Conservation (phyloP, 768 basidiomycete genomes). For the Krasilnikovozyma curviuscula region DNA sequence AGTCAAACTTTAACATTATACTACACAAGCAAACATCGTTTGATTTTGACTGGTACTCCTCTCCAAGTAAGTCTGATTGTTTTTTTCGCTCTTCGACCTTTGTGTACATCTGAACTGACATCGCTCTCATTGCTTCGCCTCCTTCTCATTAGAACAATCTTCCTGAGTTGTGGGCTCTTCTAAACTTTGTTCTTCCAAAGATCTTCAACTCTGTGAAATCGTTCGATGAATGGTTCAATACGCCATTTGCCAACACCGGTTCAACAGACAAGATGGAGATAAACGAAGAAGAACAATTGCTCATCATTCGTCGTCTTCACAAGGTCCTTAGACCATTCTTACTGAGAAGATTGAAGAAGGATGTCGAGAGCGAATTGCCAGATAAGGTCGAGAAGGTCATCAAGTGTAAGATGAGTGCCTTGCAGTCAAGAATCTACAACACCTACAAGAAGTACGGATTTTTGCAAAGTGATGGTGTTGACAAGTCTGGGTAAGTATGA, state of each 20-base stretch:
- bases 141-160: constrained; percentile 22
- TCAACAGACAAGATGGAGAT: constrained; percentile 86
- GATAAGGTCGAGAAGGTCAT: constrained; percentile 97
- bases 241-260: constrained; percentile 96
- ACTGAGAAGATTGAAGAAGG: constrained; percentile 78
- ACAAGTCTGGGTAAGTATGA: constrained; percentile 4
- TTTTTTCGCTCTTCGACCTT: constrained; percentile 34
- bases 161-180: constrained; percentile 31
- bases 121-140: neutral
- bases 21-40: constrained; percentile 79
- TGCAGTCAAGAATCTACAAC: constrained; percentile 83
- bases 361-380: constrained; percentile 84
- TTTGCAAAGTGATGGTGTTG: constrained; percentile 40
- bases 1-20: constrained; percentile 74
- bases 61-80: constrained; percentile 35
- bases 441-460: constrained; percentile 98
- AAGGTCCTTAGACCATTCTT: constrained; percentile 92
- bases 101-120: neutral
- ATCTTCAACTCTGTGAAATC: constrained; percentile 98
- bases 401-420: constrained; percentile 80
- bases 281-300: constrained; percentile 97
- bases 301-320: constrained; percentile 88
- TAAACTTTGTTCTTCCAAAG: constrained; percentile 45
- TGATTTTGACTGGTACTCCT: constrained; percentile 88
- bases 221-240: constrained; percentile 99